Percentiles rank a stretch among this genome's conserved stretches.
Evolutionary conservation across 768 basidiomycete species (phyloP).

Genomic region (Pleurotus pulmonarius): DNA sequence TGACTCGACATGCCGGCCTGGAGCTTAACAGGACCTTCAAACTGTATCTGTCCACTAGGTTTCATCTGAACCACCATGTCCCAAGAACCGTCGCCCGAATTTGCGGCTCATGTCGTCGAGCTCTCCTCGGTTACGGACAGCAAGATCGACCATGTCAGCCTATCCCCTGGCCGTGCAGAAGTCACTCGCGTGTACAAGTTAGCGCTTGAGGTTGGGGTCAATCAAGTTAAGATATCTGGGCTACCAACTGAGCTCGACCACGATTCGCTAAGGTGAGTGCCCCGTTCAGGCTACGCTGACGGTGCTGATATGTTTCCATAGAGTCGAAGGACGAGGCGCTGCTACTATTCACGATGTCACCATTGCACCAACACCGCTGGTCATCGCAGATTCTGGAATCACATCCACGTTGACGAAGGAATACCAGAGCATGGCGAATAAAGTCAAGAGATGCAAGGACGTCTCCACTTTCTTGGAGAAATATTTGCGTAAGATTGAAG

Average conservation of each 20-base stretch:
- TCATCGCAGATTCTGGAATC: conserved; percentile 16
- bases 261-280: conserved; percentile 35
- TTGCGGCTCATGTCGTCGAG: conserved; percentile 21
- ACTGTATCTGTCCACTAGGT: neutral
- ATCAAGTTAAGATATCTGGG: conserved; percentile 34
- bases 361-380: conserved; percentile 20
- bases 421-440: conserved; percentile 19
- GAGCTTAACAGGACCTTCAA: no score
- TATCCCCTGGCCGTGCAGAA: conserved; percentile 40
- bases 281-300: neutral
- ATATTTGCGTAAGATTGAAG: conserved; percentile 31
- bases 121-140: conserved; percentile 26
- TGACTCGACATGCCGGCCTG: no score
- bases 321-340: conserved; percentile 41
- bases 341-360: conserved; percentile 46
- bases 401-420: conserved; percentile 17
- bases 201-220: conserved; percentile 32
- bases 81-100: neutral
- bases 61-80: neutral
- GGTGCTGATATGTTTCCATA: conserved; percentile 11
- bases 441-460: conserved; percentile 24
- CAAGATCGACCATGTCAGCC: conserved; percentile 33
- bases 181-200: conserved; percentile 36
- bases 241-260: conserved; percentile 33
- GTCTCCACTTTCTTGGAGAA: conserved; percentile 24